Conservation (phyloP, 768 basidiomycete genomes). For the Boletus edulis region DNA sequence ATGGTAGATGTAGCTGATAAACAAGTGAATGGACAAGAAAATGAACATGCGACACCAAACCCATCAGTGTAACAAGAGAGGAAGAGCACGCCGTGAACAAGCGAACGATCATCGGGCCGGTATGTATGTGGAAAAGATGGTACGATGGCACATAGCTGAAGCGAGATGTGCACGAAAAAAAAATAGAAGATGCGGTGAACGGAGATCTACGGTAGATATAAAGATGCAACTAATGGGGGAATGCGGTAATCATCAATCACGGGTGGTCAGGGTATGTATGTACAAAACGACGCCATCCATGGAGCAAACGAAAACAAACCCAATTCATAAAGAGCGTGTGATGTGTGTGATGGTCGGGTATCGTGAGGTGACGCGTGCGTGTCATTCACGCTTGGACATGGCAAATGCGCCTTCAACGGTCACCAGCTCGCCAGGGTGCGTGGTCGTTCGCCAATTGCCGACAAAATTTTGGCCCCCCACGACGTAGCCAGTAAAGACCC, state of each 20-base stretch:
- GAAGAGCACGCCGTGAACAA: too few species aligned
- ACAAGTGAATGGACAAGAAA: too few species aligned
- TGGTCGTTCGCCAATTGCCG: slow-evolving; percentile 62
- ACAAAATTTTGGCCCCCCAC: slow-evolving; percentile 64
- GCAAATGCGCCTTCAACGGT: slow-evolving; percentile 65
- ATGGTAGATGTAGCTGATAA: too few species aligned
- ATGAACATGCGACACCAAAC: too few species aligned
- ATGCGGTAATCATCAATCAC: slow-evolving; percentile 2
- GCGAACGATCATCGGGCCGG: too few species aligned
- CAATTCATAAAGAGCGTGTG: not conserved
- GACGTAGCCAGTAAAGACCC: slow-evolving; percentile 70
- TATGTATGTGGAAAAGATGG: too few species aligned
- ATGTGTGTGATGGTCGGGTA: not conserved
- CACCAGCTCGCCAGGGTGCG: slow-evolving; percentile 34
- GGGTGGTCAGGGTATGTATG: not conserved
- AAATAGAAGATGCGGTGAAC: slow-evolving; percentile 5
- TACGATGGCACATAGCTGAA: not conserved
- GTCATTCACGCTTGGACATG: slow-evolving; percentile 47
- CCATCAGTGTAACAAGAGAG: too few species aligned
- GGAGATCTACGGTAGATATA: slow-evolving; percentile 19
- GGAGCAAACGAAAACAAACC: not conserved
- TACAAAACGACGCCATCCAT: slow-evolving; percentile 10
- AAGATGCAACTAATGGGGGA: slow-evolving; percentile 12
- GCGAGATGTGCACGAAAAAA: slow-evolving; percentile 1
- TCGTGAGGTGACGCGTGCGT: not conserved